Percentiles rank a stretch among this genome's conserved stretches.
These are phyloP conservation scores for Aspergillus texensis DNA, from an alignment of 2,329 filamentous ascomycete genomes.

Conservation along the genomic window DNA sequence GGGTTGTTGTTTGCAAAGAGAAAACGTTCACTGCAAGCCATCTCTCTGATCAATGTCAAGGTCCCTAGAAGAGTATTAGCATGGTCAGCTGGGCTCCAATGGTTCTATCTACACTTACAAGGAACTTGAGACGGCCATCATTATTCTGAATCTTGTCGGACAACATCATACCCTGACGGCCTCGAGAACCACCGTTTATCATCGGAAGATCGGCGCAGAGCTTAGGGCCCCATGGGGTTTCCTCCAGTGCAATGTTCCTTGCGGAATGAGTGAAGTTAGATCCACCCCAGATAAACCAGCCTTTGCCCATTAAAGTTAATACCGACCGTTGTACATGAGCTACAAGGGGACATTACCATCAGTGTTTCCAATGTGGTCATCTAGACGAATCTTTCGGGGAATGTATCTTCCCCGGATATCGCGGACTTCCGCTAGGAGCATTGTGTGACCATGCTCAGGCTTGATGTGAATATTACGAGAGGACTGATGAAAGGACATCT, in stretches of 20 bases:
- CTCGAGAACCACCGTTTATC: constrained; percentile 15
- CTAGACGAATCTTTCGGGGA: constrained; percentile 16
- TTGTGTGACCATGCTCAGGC: constrained; percentile 13
- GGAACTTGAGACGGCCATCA: constrained; percentile 20
- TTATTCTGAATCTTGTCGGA: constrained; percentile 22
- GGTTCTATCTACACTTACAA: constrained; percentile 9
- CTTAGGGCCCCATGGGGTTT: constrained; percentile 19
- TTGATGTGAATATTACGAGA: constrained; percentile 17
- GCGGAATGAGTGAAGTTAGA: constrained; percentile 21
- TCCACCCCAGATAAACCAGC: constrained; percentile 26
- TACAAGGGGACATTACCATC: constrained; percentile 13
- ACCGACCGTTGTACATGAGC: background rate
- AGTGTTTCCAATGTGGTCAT: constrained; percentile 22
- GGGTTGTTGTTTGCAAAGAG: too few relatives aligned
- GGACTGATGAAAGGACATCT: constrained; percentile 21
- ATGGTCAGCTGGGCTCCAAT: background rate
- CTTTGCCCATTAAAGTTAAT: constrained; percentile 4
- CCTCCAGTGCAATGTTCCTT: constrained; percentile 16
- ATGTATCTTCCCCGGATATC: constrained; percentile 8
- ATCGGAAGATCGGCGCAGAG: constrained; percentile 20
- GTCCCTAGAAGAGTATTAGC: background rate
- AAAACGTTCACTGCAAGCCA: too few relatives aligned
- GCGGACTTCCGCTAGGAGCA: constrained; percentile 15
- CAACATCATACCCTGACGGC: constrained; percentile 21
- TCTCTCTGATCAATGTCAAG: background rate